A percentile compares a stretch with the other conserved stretches of the same genome.
phyloP scores from a whole-genome alignment of 108 stramenopile genomes.

The Fragilaria crotonensis region DNA sequence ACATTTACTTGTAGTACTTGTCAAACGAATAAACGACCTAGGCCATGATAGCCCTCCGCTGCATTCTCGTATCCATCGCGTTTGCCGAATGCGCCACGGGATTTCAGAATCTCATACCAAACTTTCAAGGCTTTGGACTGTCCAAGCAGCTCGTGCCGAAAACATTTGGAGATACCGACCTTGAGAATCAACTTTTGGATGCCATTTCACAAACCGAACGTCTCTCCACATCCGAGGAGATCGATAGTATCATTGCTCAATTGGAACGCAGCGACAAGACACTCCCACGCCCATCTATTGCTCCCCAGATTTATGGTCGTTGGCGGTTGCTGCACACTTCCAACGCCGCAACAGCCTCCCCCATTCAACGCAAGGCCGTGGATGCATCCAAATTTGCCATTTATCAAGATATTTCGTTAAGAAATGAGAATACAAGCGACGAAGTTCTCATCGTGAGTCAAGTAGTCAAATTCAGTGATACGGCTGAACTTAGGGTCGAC shows the following conservation, averaged over 20 bases:
- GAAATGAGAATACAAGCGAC: constrained; percentile 4
- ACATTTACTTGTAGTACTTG: too few species aligned
- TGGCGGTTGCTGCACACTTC: constrained; percentile 74
- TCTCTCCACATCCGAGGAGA: constrained; percentile 55
- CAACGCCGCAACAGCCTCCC: constrained; percentile 75
- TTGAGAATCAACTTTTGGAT: not conserved
- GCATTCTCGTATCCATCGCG: too few species aligned
- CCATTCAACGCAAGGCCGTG: constrained; percentile 82
- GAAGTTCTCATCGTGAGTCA: constrained; percentile 57
- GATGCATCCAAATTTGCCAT: constrained; percentile 70
- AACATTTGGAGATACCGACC: too few species aligned
- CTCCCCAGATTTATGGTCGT: constrained; percentile 59
- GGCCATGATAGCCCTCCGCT: too few species aligned
- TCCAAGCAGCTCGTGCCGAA: too few species aligned
- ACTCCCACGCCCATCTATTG: constrained; percentile 63
- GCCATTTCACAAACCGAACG: constrained; percentile 17
- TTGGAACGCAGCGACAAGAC: constrained; percentile 30
- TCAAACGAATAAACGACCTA: too few species aligned
- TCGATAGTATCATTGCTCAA: constrained; percentile 37
- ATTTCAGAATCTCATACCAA: too few species aligned
- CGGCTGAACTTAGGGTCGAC: constrained; percentile 52
- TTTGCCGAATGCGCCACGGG: too few species aligned
- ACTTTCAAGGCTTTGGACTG: too few species aligned
- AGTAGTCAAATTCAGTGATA: constrained; percentile 71
- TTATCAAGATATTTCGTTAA: constrained; percentile 71